phyloP scores from a whole-genome alignment of 257 asterid species.

The Ilex aquifolium region DNA sequence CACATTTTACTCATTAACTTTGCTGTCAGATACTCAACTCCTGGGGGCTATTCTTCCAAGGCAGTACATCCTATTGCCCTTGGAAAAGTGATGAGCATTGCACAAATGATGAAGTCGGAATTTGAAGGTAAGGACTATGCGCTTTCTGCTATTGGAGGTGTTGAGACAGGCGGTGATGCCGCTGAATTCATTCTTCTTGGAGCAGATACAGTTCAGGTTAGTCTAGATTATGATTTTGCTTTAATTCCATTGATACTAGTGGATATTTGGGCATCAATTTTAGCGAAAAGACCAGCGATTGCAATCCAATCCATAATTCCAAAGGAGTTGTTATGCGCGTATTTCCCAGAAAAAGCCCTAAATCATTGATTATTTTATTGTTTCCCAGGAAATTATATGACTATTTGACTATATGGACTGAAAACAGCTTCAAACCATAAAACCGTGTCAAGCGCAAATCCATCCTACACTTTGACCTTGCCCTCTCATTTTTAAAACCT shows the following conservation, averaged over 20 bases:
- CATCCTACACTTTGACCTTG: too few species aligned
- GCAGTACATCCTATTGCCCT: constrained; percentile 99
- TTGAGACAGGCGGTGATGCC: constrained; percentile 87
- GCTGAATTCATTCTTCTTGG: constrained; percentile 97
- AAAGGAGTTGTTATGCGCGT: too few species aligned
- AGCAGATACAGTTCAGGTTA: constrained; percentile 92
- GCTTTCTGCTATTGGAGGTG: constrained; percentile 96
- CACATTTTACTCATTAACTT: not conserved
- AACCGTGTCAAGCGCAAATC: too few species aligned
- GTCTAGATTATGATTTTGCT: constrained; percentile 4
- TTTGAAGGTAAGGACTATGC: constrained; percentile 54
- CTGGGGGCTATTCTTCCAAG: constrained; percentile 93
- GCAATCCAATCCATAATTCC: too few species aligned
- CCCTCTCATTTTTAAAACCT: too few species aligned
- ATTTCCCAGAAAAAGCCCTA: too few species aligned
- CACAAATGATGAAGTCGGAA: constrained; percentile 76
- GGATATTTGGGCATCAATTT: too few species aligned
- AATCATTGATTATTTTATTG: too few species aligned
- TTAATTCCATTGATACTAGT: not conserved
- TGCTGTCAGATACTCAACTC: constrained; percentile 71
- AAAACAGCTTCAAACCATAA: too few species aligned
- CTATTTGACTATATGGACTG: too few species aligned
- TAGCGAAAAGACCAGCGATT: too few species aligned
- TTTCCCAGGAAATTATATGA: too few species aligned
- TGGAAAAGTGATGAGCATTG: constrained; percentile 92